phyloP scores from a whole-genome alignment of 768 basidiomycete genomes.

The Phylloporus arenicola region DNA sequence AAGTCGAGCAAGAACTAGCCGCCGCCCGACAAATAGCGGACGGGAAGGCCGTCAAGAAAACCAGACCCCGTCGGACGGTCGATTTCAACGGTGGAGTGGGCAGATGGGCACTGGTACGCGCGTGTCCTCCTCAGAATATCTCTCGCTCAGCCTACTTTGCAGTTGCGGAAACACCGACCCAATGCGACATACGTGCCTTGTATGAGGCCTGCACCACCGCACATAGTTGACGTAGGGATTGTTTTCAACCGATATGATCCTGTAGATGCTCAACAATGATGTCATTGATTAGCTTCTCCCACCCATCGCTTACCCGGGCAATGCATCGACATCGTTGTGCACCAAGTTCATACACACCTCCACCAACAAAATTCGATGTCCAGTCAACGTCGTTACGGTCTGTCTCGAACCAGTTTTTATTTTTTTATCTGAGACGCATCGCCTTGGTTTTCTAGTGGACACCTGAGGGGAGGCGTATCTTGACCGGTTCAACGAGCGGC shows the following conservation, averaged over 20 bases:
- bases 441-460: conserved; percentile 67
- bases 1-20: conserved; percentile 75
- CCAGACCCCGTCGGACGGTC: conserved; percentile 86
- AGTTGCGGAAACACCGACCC: conserved; percentile 77
- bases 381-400: conserved; percentile 92
- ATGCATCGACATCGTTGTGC: conserved; percentile 89
- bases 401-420: conserved; percentile 29
- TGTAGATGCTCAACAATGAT: conserved; percentile 25
- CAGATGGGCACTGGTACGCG: conserved; percentile 74
- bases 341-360: conserved; percentile 98
- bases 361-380: conserved; percentile 97
- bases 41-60: conserved; percentile 84
- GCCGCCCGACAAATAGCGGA: conserved; percentile 67
- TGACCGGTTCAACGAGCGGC: conserved; percentile 94
- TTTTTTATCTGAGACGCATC: too few species aligned
- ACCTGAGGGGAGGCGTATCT: conserved; percentile 86
- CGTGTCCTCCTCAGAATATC: conserved; percentile 1
- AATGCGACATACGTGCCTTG: conserved; percentile 70
- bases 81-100: conserved; percentile 90
- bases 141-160: neutral
- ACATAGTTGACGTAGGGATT: conserved; percentile 75
- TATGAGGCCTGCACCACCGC: conserved; percentile 81
- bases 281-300: conserved; percentile 69
- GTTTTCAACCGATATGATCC: conserved; percentile 10
- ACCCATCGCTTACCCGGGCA: conserved; percentile 85